Percentiles rank a stretch among this genome's conserved stretches.
These are phyloP conservation scores for Chalciporus pseudorubinellus DNA, from an alignment of 768 basidiomycete species.

Conservation along the genomic window DNA sequence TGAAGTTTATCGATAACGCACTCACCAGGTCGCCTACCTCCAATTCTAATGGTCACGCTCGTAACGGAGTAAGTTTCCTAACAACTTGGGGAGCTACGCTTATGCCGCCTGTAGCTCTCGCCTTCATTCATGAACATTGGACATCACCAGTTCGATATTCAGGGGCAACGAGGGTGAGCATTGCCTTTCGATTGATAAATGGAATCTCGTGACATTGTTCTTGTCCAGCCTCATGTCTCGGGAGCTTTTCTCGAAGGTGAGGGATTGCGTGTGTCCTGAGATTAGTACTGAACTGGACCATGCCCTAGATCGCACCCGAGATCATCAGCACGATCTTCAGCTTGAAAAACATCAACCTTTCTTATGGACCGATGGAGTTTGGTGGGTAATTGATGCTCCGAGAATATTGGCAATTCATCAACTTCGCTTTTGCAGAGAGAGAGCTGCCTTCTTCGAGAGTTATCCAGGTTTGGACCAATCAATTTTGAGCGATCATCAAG, in stretches of 20 bases:
- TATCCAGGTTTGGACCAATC: slow-evolving; percentile 15
- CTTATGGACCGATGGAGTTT: slow-evolving; percentile 2
- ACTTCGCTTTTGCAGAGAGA: slow-evolving; percentile 1
- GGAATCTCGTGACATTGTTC: background rate
- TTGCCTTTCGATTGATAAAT: background rate
- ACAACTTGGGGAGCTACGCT: background rate
- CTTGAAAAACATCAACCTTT: slow-evolving; percentile 35
- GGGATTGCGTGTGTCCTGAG: background rate
- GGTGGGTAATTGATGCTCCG: slow-evolving; percentile 6
- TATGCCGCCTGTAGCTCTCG: slow-evolving; percentile 9
- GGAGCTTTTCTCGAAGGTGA: slow-evolving; percentile 24
- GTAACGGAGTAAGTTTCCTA: slow-evolving; percentile 34
- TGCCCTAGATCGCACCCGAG: slow-evolving; percentile 40
- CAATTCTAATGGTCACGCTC: slow-evolving; percentile 21
- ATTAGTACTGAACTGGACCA: slow-evolving; percentile 14
- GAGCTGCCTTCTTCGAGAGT: slow-evolving; percentile 17
- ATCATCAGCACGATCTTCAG: slow-evolving; percentile 46
- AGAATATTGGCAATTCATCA: background rate
- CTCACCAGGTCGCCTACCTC: slow-evolving; percentile 36
- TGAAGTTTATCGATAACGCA: slow-evolving; percentile 47
- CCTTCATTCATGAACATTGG: slow-evolving; percentile 1
- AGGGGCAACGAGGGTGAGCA: slow-evolving; percentile 21
- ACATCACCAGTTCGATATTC: slow-evolving; percentile 6
- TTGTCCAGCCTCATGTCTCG: slow-evolving; percentile 33
- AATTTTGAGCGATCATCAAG: background rate